Evolutionary conservation across 208 protist genomes (phyloP), one percentile per base, ranked within the genome.

Genomic region (Acanthamoeba divionensis): DNA sequence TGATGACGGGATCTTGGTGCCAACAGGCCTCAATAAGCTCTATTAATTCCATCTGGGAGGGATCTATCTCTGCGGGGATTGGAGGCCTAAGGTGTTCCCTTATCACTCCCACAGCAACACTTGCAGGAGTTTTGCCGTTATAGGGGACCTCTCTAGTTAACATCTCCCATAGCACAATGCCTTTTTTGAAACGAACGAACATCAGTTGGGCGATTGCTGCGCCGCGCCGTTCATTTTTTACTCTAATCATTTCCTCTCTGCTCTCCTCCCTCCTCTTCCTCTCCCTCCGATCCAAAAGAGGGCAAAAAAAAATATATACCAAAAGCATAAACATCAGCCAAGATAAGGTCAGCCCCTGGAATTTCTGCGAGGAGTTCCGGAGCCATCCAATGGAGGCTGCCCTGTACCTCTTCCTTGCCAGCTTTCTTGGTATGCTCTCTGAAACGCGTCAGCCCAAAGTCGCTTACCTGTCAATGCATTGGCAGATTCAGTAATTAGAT

Each of bases 391-490:
- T 62, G 62, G 12, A 89, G 33, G 44, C 41, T 89, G 15, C 82
- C 82, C 67, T 45, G 38, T 15, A 79, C 54, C 10, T 79, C 31
- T 21, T 26, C 75, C 26, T 26, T 38, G 5, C 50, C 48, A 36
- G 24, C 60, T 8, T 24, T 67, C 60, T 88, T 60, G 31, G 63
- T 31, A n/a, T 85, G 36, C 26, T 57, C 75, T 55, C 45, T 57
- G 50, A 85, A 57, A 31, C 63, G 47, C n/a, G 75, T 85, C 48
- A 85, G 31, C 2, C 75, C 75, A 6, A 85, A 85, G 50, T 85
- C 75, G 75, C 75, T 65, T n/a, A 85, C 45, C 75, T 65, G 24
- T 8, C 26, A 26, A 57, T n/a, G n/a, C 52, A 57, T n/a, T n/a
- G 15, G 52, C 13, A 13, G 18, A 13, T n/a, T 57, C 15, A 13